A percentile compares a stretch with the other conserved stretches of the same genome.
phyloP scores from a whole-genome alignment of 495 filamentous ascomycete genomes.

The Aspergillus hancockii region DNA sequence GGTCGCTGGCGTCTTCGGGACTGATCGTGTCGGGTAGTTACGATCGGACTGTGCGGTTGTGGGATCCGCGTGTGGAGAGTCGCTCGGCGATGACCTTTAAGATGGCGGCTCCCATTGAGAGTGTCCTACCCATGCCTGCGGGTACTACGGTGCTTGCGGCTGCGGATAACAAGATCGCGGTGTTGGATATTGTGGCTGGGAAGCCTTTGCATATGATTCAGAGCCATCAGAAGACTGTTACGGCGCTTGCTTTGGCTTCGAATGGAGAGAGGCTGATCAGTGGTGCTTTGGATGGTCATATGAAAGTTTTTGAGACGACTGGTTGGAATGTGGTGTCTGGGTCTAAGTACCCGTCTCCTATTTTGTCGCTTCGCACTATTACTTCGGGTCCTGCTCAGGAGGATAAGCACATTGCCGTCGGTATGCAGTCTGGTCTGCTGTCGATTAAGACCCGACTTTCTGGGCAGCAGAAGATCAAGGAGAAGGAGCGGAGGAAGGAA shows the following conservation, averaged over 20 bases:
- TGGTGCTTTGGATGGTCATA: conserved; percentile 88
- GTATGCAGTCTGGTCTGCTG: conserved; percentile 87
- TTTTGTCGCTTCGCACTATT: conserved; percentile 79
- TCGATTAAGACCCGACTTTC: conserved; percentile 84
- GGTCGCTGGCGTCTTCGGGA: conserved; percentile 63
- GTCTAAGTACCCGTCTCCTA: conserved; percentile 86
- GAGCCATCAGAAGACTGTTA: conserved; percentile 98
- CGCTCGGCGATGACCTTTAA: conserved; percentile 86
- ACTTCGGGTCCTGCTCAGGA: conserved; percentile 62
- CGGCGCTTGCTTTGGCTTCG: conserved; percentile 74
- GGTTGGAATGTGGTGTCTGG: conserved; percentile 92
- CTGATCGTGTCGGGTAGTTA: conserved; percentile 87
- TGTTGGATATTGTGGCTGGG: conserved; percentile 92
- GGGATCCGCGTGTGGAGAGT: conserved; percentile 78
- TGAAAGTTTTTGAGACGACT: conserved; percentile 92
- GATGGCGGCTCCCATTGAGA: conserved; percentile 83
- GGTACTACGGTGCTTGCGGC: conserved; percentile 85
- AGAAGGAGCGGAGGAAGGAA: conserved; percentile 77
- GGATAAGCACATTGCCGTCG: conserved; percentile 88
- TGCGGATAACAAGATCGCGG: conserved; percentile 82
- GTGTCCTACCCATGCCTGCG: conserved; percentile 78
- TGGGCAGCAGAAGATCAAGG: conserved; percentile 76
- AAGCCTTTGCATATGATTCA: conserved; percentile 81
- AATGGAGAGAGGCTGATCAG: conserved; percentile 77
- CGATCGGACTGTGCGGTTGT: conserved; percentile 88